phyloP scores from a whole-genome alignment of 164 flowering plant species.

The Dillenia turbinata region DNA sequence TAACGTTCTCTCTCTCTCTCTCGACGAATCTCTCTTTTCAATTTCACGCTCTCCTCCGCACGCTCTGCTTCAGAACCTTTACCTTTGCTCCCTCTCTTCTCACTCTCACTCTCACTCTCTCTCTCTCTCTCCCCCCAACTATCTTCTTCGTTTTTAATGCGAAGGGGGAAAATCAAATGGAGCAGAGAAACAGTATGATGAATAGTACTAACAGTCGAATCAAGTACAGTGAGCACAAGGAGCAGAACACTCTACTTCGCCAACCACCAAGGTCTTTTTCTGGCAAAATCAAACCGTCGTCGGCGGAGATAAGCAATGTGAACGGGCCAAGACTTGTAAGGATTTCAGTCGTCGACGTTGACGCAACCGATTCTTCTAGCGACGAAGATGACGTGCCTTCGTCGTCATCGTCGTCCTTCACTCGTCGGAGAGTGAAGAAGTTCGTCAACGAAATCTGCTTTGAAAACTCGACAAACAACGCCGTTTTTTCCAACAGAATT shows the following conservation, averaged over 20 bases:
- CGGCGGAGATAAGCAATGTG: background rate
- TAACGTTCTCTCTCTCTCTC: too few species aligned
- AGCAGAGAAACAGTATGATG: too few species aligned
- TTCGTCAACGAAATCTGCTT: constrained; percentile 50
- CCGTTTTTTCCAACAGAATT: background rate
- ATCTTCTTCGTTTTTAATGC: too few species aligned
- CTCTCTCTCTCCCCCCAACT: too few species aligned
- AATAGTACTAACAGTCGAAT: background rate
- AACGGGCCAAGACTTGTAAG: constrained; percentile 34
- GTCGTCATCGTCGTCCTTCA: background rate
- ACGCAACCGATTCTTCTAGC: constrained; percentile 76
- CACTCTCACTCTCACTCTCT: too few species aligned
- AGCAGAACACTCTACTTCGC: constrained; percentile 5
- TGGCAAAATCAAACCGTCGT: too few species aligned
- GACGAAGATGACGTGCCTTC: constrained; percentile 44
- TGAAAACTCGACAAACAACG: constrained; percentile 15
- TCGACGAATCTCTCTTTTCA: too few species aligned
- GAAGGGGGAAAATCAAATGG: too few species aligned
- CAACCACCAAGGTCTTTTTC: too few species aligned
- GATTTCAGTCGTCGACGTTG: constrained; percentile 52
- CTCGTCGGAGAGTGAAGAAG: constrained; percentile 43
- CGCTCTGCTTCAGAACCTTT: too few species aligned
- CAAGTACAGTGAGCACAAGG: constrained; percentile 19
- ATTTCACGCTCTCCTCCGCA: too few species aligned
- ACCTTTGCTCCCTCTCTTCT: too few species aligned